Evolutionary conservation across 345 rosid species (phyloP).

Genomic region (Ceriops zippeliana): DNA sequence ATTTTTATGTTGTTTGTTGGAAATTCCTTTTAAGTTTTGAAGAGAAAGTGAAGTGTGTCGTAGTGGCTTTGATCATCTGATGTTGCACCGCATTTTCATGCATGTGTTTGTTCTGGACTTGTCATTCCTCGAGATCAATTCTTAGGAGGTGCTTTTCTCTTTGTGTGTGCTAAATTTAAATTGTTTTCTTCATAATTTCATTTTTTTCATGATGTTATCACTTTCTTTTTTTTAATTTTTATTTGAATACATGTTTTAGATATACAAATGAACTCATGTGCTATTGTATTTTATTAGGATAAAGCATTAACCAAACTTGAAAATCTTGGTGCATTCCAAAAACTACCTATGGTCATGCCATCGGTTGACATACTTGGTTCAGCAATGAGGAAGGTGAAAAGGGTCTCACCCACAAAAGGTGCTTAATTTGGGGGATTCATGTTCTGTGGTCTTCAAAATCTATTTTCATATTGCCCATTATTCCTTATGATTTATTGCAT

Average conservation of each 20-base stretch:
- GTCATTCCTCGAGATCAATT: too few species aligned
- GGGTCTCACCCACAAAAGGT: constrained; percentile 84
- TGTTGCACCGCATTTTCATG: too few species aligned
- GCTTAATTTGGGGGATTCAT: neutral
- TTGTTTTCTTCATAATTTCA: too few species aligned
- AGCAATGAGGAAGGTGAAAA: constrained; percentile 67
- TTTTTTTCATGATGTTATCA: neutral
- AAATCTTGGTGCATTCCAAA: constrained; percentile 84
- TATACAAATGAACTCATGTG: neutral
- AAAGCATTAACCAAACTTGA: constrained; percentile 30
- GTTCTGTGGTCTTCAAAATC: neutral
- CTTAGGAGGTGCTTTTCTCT: too few species aligned
- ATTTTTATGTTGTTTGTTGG: too few species aligned
- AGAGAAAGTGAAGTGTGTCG: too few species aligned
- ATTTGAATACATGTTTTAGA: neutral
- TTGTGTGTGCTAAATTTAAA: too few species aligned
- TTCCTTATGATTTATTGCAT: constrained; percentile 8
- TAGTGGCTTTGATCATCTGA: too few species aligned
- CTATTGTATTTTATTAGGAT: constrained; percentile 32
- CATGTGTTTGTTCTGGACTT: too few species aligned
- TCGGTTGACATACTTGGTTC: constrained; percentile 72
- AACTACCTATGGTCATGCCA: constrained; percentile 94
- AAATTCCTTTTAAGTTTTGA: too few species aligned
- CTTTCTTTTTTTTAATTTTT: neutral
- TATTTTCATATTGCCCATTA: neutral